These are phyloP conservation scores for Chrysanthemum seticuspe DNA, from an alignment of 129 eudicot species.

Conservation along the genomic window DNA sequence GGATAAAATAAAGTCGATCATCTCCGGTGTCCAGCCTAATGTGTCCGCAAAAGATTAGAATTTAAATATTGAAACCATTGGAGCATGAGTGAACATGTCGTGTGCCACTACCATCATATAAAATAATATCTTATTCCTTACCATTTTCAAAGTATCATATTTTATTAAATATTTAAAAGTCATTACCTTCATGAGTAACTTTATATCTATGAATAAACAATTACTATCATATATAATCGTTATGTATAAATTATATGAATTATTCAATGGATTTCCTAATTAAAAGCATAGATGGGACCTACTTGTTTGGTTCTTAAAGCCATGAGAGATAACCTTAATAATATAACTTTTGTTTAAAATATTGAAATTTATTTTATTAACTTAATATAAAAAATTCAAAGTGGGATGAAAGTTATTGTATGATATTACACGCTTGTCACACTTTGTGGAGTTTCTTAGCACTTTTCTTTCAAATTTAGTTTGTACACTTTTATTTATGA, in stretches of 20 bases:
- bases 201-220: conserved; percentile 36
- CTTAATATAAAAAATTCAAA: conserved; percentile 12
- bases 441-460: conserved; percentile 51
- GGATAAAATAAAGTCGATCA: no score
- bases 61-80: conserved; percentile 11
- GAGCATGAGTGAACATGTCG: conserved; percentile 67
- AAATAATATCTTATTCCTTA: conserved; percentile 30
- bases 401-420: conserved; percentile 47
- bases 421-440: conserved; percentile 69
- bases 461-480: conserved; percentile 14
- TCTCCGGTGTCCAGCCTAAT: no score
- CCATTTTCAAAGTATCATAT: conserved; percentile 25
- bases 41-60: no score
- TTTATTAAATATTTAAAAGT: background rate
- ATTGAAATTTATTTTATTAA: background rate
- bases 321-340: conserved; percentile 33
- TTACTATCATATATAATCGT: conserved; percentile 22
- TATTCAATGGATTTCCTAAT: conserved; percentile 33
- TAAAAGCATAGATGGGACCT: conserved; percentile 49
- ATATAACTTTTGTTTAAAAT: conserved; percentile 19
- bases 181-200: conserved; percentile 28
- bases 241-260: conserved; percentile 1
- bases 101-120: conserved; percentile 58
- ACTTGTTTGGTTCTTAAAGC: conserved; percentile 29
- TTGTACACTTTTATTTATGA: background rate